These are phyloP conservation scores for Eutypella sp. DNA, from an alignment of 2,329 filamentous ascomycete genomes.

Conservation along the genomic window DNA sequence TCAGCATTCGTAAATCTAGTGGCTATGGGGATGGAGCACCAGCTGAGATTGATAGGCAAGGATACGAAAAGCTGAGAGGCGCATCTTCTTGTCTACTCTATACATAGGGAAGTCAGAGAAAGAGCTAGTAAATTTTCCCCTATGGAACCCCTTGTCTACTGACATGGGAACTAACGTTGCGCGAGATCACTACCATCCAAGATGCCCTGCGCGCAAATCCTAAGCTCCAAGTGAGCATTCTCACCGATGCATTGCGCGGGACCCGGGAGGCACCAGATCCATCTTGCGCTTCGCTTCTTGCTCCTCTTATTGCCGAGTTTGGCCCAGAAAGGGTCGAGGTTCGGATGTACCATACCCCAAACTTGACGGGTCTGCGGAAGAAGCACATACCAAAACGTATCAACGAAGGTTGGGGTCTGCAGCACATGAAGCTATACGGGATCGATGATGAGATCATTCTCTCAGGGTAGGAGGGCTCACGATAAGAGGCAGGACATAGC, in stretches of 20 bases:
- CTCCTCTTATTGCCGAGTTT: constrained; percentile 78
- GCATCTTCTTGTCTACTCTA: constrained; percentile 90
- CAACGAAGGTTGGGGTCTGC: constrained; percentile 96
- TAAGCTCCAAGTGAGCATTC: constrained; percentile 73
- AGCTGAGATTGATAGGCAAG: constrained; percentile 51
- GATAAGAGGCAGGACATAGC: neutral
- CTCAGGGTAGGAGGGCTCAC: constrained; percentile 59
- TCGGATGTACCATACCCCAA: constrained; percentile 97
- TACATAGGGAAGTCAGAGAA: constrained; percentile 93
- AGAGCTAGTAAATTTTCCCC: constrained; percentile 60
- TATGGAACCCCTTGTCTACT: neutral
- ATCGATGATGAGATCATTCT: constrained; percentile 93
- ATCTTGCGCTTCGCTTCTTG: constrained; percentile 83
- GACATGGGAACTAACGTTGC: constrained; percentile 6
- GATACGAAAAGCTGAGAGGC: constrained; percentile 70
- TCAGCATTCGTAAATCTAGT: constrained; percentile 29
- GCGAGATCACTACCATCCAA: constrained; percentile 68
- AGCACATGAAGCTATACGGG: constrained; percentile 99
- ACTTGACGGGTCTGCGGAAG: constrained; percentile 82
- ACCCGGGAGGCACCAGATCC: constrained; percentile 83
- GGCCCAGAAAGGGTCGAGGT: constrained; percentile 81
- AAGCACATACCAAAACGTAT: constrained; percentile 79
- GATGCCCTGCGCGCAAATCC: constrained; percentile 71
- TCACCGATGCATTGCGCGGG: constrained; percentile 86
- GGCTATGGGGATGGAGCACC: constrained; percentile 4